Evolutionary conservation across 441 rosid genomes (phyloP).

Genomic region (Euphorbia schlechtendalii): DNA sequence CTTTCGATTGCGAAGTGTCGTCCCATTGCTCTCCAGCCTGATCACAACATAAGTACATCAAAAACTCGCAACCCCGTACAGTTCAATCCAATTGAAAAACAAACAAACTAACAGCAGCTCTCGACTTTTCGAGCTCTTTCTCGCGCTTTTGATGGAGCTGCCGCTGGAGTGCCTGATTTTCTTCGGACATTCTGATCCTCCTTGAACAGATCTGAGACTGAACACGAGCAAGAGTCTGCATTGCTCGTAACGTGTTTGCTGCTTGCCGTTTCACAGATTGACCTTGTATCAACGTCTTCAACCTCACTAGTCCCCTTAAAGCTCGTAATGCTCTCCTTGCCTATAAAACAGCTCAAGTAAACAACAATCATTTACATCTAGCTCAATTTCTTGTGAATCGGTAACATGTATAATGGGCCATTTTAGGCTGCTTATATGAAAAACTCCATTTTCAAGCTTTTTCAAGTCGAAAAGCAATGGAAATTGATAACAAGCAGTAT

Average conservation of each 20-base stretch:
- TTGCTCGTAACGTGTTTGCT: conserved; percentile 55
- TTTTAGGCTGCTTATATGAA: too few relatives aligned
- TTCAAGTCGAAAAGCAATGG: too few relatives aligned
- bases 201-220: conserved; percentile 74
- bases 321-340: conserved; percentile 86
- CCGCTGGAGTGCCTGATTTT: conserved; percentile 63
- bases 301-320: conserved; percentile 75
- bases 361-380: too few relatives aligned
- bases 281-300: conserved; percentile 66
- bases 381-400: background rate
- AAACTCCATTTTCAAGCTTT: too few relatives aligned
- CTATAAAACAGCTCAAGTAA: too few relatives aligned
- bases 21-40: conserved; percentile 70
- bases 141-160: conserved; percentile 62
- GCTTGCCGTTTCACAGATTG: conserved; percentile 79
- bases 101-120: conserved; percentile 32
- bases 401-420: too few relatives aligned
- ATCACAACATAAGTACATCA: conserved; percentile 8
- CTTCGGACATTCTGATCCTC: conserved; percentile 71
- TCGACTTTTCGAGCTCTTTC: conserved; percentile 48
- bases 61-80: background rate
- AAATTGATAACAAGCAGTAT: too few relatives aligned
- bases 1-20: conserved; percentile 52
- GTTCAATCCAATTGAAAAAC: background rate
- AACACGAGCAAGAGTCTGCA: conserved; percentile 86